Base-by-base conservation (phyloP, 768 basidiomycete genomes). In the Boletus bicolor region DNA sequence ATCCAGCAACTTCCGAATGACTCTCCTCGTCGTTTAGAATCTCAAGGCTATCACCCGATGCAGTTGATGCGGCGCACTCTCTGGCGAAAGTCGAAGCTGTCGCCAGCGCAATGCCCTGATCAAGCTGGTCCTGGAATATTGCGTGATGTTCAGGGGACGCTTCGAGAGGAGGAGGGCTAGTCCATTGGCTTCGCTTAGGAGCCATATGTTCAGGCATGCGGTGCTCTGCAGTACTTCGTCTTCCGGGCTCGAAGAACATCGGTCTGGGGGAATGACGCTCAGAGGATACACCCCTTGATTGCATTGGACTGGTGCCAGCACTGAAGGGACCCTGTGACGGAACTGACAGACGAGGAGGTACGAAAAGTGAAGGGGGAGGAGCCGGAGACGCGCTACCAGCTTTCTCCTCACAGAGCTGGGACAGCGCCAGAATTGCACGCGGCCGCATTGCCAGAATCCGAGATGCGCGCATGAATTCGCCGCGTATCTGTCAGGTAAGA, bases 401-500 rank as follows among this genome's bases (percentile, higher is more conserved):
- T 24, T 93, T 86, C 70, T 98, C 95, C 65, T 93, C 91, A 64
- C 95, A 97, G 12, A 99, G 83, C 61, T 94, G 89, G 2, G 93
- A 85, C 17, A 98, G 78, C 5, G 91, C 89, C 19, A 87, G 72
- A 34, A 89, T 83, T 8, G 90, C 91, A 47, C 91, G 85, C 2
- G 91, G 92, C 32, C 88, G 87, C 59, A 79, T 76, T 11, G 85
- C 79, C 35, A 99, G 77, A 54, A 98, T 91, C 53, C 93, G 81
- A 24, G 88, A 86, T 5, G 95, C 96, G 36, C 96, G 87, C 92
- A 96, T 96, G 71, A 99, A 96, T 75, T 98, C 96, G 9, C 96
- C 95, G 14, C 96, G 94, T 66, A 99, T 94, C 95, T 98, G 62
- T 8, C 44, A 32, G 4, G 8, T 17, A n/a, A 51, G 34, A n/a